Evolutionary conservation across 2,329 filamentous ascomycete genomes (phyloP), one percentile per base, ranked within the genome.

Genomic region (Huntiella bhutanensis): DNA sequence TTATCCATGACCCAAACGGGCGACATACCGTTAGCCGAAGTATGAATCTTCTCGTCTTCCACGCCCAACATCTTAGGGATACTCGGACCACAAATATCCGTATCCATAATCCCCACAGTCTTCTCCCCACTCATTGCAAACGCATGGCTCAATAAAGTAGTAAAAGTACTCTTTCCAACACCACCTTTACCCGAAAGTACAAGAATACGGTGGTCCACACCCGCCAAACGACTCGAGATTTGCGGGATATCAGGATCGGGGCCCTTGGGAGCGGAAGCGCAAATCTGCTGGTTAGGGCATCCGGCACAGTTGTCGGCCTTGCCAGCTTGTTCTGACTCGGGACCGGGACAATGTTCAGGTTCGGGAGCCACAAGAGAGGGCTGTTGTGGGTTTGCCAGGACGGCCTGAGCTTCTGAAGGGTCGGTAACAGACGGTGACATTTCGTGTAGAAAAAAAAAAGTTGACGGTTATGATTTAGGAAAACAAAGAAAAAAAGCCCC

Each of bases 11-110:
- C 87, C 83, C 87, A 96, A 11, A 96, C 88, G 0, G 91, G 91
- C 57, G 81, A 85, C 91, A 87, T 95, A 2, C 91, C 91, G 1
- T 80, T 75, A 45, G 75, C 80, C 58, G 80, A 91, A 45, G 94
- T 77, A 60, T 98, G 91, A 45, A 98, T 91, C 1, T 82, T 93
- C 64, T 98, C 88, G 19, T 76, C 67, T 62, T 95, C 87, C 1
- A 95, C 88, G 33, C 91, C 91, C 79, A 98, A 87, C 88, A 98
- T 96, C 66, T 95, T 95, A 15, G 91, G 91, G 56, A 98, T 95
- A 52, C 78, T 85, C 1, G 91, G 91, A 0, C 91, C 91, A 63
- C 86, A 95, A 52, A 98, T 94, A 61, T 98, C 91, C 5, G 91
- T 92, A 62, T 98, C 91, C 85, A 96, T 95, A 55, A 98, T 80